These are phyloP conservation scores for Phytopythium aichiense DNA, from an alignment of 352 stramenopile genomes.

Conservation along the genomic window DNA sequence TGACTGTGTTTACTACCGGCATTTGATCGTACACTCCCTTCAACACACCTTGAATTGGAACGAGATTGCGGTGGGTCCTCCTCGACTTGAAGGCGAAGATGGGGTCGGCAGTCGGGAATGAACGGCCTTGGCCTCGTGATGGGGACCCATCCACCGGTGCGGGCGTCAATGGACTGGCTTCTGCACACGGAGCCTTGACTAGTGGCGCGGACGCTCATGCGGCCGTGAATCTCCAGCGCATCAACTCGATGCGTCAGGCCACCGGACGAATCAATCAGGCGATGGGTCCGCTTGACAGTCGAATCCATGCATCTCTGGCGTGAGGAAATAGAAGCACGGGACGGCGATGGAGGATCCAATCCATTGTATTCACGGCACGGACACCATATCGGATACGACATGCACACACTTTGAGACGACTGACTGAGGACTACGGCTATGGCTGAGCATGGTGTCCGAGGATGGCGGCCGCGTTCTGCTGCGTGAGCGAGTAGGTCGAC, in stretches of 20 bases:
- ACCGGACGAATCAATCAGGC: background rate
- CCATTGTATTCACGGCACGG: background rate
- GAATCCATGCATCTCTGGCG: too few species aligned
- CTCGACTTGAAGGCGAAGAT: background rate
- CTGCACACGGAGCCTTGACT: background rate
- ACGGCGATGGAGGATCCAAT: background rate
- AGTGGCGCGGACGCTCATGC: too few species aligned
- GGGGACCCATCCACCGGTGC: background rate
- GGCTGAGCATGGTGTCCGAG: background rate
- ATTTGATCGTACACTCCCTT: too few species aligned
- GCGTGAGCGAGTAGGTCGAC: constrained; percentile 22
- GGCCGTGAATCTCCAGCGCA: background rate
- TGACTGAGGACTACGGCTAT: too few species aligned
- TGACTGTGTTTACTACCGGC: too few species aligned
- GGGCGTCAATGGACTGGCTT: background rate
- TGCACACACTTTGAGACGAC: too few species aligned
- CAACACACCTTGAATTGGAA: background rate
- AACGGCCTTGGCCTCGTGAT: background rate
- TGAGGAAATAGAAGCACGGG: background rate
- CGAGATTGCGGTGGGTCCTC: background rate
- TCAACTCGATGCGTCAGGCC: background rate
- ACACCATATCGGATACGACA: background rate
- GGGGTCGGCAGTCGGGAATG: background rate
- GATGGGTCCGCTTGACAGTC: too few species aligned
- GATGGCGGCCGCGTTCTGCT: constrained; percentile 15